Evolutionary conservation across 345 rosid species (phyloP).

Genomic region (Limnanthes douglasii): DNA sequence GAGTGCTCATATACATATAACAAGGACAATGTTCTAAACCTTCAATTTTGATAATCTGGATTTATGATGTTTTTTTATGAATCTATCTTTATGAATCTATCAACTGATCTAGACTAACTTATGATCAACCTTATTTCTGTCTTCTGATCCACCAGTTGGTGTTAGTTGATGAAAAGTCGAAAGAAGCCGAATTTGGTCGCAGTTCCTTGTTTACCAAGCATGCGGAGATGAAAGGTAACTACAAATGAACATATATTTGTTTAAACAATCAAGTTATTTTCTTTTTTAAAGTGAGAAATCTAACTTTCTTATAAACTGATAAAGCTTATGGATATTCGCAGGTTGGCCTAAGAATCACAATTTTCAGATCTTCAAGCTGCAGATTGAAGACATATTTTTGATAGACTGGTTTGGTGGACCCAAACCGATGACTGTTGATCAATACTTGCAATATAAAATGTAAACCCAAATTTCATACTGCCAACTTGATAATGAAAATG

Average conservation of each 20-base stretch:
- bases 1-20: no score
- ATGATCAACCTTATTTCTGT: not conserved
- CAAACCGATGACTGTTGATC: conserved; percentile 60
- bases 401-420: conserved; percentile 93
- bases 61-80: no score
- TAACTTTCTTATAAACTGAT: not conserved
- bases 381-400: conserved; percentile 56
- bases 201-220: conserved; percentile 62
- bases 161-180: conserved; percentile 22
- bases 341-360: conserved; percentile 80
- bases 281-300: not conserved
- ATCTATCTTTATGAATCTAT: no score
- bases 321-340: conserved; percentile 8
- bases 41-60: no score
- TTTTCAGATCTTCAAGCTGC: conserved; percentile 58
- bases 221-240: conserved; percentile 78
- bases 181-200: conserved; percentile 45
- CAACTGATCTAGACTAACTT: no score
- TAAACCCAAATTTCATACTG: no score
- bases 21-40: no score
- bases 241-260: not conserved
- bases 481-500: no score
- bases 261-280: no score
- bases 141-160: conserved; percentile 29
- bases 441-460: conserved; percentile 52